phyloP scores from a whole-genome alignment of 2,329 filamentous ascomycete species.

The Fusarium floridanum region DNA sequence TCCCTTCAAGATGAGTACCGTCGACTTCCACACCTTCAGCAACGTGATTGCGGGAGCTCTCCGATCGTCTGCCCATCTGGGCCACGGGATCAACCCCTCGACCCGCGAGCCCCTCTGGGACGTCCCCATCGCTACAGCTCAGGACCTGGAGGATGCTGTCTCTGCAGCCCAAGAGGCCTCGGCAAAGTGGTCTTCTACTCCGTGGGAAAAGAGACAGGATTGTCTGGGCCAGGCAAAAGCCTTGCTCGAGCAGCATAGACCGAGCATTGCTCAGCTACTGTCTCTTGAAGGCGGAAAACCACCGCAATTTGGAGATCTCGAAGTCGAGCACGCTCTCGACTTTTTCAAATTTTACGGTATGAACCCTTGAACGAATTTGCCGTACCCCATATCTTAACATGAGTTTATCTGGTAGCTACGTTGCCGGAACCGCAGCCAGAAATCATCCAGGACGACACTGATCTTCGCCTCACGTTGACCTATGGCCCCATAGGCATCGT shows the following conservation, averaged over 20 bases:
- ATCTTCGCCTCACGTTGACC: neutral
- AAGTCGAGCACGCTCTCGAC: neutral
- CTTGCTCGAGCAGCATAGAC: neutral
- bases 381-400: neutral
- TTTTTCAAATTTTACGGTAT: neutral
- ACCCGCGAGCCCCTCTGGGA: conserved; percentile 12
- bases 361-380: neutral
- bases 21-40: neutral
- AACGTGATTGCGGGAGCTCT: neutral
- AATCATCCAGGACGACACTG: neutral
- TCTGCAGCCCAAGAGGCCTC: conserved; percentile 2
- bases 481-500: neutral
- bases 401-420: neutral
- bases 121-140: conserved; percentile 3
- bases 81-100: conserved; percentile 3
- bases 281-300: neutral
- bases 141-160: neutral
- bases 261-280: neutral
- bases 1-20: neutral
- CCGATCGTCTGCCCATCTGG: neutral
- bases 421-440: neutral
- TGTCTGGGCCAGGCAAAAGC: neutral
- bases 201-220: conserved; percentile 3
- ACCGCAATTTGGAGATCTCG: conserved; percentile 56
- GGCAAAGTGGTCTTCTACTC: neutral